phyloP scores from a whole-genome alignment of 768 basidiomycete species.

The Pleurotus tuber-regium region DNA sequence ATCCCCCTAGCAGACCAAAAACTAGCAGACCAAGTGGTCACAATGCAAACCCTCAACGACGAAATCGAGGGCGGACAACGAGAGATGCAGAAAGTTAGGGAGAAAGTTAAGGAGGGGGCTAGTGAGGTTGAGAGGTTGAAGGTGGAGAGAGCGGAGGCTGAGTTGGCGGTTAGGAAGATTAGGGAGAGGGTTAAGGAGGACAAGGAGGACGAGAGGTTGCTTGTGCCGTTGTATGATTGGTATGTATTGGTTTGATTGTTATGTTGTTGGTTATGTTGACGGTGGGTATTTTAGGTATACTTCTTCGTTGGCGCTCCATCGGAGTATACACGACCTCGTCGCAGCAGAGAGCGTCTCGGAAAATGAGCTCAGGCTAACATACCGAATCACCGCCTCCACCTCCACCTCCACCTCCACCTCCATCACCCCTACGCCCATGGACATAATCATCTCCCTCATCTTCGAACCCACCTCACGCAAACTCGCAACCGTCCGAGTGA shows the following conservation, averaged over 20 bases:
- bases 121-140: conserved; percentile 57
- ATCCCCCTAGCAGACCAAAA: conserved; percentile 70
- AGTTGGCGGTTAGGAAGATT: conserved; percentile 55
- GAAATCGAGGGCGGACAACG: conserved; percentile 53
- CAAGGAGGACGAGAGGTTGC: conserved; percentile 64
- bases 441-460: conserved; percentile 53
- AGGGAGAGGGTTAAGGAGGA: conserved; percentile 42
- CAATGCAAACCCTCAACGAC: conserved; percentile 77
- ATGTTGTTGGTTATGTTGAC: not conserved
- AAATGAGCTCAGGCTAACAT: conserved; percentile 75
- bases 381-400: conserved; percentile 38
- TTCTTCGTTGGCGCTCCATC: conserved; percentile 64
- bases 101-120: conserved; percentile 54
- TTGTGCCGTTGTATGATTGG: conserved; percentile 71
- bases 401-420: no score
- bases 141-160: conserved; percentile 63
- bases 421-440: no score
- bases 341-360: conserved; percentile 62
- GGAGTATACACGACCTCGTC: conserved; percentile 55
- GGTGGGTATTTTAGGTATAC: conserved; percentile 56
- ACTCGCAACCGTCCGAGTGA: conserved; percentile 57
- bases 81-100: conserved; percentile 52
- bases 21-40: conserved; percentile 68
- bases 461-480: conserved; percentile 70
- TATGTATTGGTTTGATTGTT: conserved; percentile 27